Percentiles rank a stretch among this genome's conserved stretches.
Conservation (phyloP, 2,329 filamentous ascomycete genomes). For the Beauveria sp. region DNA sequence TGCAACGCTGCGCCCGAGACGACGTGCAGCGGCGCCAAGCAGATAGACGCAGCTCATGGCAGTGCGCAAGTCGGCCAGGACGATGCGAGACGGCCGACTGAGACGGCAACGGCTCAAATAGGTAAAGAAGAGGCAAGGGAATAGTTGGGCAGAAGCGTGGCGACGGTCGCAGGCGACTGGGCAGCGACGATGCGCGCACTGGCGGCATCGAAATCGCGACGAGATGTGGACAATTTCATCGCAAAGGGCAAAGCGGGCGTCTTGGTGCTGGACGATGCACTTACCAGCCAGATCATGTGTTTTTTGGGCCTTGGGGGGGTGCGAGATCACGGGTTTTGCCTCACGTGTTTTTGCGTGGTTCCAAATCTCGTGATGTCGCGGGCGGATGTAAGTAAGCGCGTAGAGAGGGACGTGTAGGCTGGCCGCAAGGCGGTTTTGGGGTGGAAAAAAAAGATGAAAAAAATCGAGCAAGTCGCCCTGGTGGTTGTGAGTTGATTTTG, state of each 20-base stretch:
- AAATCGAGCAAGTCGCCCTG: neutral
- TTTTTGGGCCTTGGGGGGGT: conserved; percentile 17
- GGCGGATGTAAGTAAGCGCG: conserved; percentile 24
- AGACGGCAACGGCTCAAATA: neutral
- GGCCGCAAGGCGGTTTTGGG: conserved; percentile 1
- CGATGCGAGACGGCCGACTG: neutral
- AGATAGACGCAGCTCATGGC: neutral
- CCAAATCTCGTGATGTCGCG: conserved; percentile 40
- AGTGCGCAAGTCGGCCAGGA: neutral
- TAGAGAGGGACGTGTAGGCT: conserved; percentile 10
- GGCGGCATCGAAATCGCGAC: conserved; percentile 10
- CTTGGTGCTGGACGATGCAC: conserved; percentile 17
- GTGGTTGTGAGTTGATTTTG: neutral
- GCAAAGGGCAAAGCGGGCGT: conserved; percentile 11
- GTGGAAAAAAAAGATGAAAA: conserved; percentile 2
- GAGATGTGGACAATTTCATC: conserved; percentile 11
- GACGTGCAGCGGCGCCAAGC: neutral
- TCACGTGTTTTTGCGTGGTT: conserved; percentile 37
- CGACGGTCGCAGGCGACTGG: neutral
- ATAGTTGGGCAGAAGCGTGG: neutral
- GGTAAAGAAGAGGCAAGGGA: neutral
- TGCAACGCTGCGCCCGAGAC: neutral
- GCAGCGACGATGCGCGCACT: conserved; percentile 1
- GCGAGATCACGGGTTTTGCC: conserved; percentile 37
- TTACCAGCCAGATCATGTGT: conserved; percentile 41